Evolutionary conservation across 202 grass and related monocot genomes (phyloP).

Genomic region (Alloteropsis angusta): DNA sequence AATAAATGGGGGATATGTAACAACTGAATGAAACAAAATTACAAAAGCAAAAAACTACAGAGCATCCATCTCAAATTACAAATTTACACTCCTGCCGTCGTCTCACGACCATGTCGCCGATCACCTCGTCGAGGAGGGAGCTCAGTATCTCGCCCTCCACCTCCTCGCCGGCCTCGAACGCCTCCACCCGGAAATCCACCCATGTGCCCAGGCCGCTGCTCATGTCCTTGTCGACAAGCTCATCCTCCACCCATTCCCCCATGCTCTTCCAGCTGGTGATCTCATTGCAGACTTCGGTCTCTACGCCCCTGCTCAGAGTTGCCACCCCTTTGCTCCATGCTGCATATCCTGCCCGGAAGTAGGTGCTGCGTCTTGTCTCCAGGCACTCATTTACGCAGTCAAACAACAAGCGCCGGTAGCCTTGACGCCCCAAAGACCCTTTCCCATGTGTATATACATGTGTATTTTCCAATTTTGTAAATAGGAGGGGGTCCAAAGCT

Average conservation of each 20-base stretch:
- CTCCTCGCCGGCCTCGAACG: constrained; percentile 44
- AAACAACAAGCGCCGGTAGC: constrained; percentile 41
- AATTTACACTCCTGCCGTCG: constrained; percentile 27
- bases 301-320: constrained; percentile 20
- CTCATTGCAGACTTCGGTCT: constrained; percentile 44
- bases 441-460: constrained; percentile 23
- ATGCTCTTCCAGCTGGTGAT: constrained; percentile 61
- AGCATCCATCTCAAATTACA: constrained; percentile 23
- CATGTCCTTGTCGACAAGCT: constrained; percentile 84
- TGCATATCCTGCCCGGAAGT: constrained; percentile 65
- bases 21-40: constrained; percentile 25
- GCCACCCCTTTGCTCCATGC: constrained; percentile 65
- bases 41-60: constrained; percentile 9
- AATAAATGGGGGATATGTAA: constrained; percentile 29
- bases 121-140: constrained; percentile 62
- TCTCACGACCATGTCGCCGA: constrained; percentile 37
- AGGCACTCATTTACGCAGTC: constrained; percentile 65
- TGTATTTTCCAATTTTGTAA: constrained; percentile 39
- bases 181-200: constrained; percentile 63
- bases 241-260: constrained; percentile 51
- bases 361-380: constrained; percentile 33
- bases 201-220: constrained; percentile 53
- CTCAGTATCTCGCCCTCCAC: constrained; percentile 49
- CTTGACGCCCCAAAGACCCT: constrained; percentile 1
- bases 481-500: constrained; percentile 43